Base-by-base conservation (phyloP, 1,139 yeast genomes). In the Pneumocystis oryctolagi region DNA sequence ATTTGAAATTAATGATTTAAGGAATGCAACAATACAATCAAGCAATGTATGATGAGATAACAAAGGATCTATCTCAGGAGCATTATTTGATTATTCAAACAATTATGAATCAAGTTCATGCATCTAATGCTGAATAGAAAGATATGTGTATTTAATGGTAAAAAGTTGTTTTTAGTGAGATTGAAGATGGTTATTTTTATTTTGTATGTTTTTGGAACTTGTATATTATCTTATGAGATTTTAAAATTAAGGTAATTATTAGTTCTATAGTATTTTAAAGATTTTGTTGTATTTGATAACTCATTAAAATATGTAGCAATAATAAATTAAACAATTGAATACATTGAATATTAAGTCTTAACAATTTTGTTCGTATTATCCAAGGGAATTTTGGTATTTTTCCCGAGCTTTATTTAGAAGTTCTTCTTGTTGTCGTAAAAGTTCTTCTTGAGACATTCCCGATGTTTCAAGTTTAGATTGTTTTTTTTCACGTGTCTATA, bases 401-500 rank as follows among this genome's bases (percentile, higher is more conserved):
- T 64, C 65, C 67, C 97, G 79, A 37, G 96, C 88, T 71, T 87
- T 85, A 69, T 92, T 87, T 75, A 92, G 90, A 67, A 92, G 77
- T 71, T 87, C 95, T 71, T 92, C 97, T 73, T 92, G 99, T 73
- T 92, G 96, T 69, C 83, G 82, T 71, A 92, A 80, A 65, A 92
- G 78, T 73, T 92, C 98, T 73, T 90, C 98, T 71, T 90, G 97
- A 0, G 92, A 78, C 66, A 90, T 79, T 0, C 97, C 97, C 6
- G 95, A 85, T 69, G 88, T 89, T 73, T 89, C 96, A 71, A 92
- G 86, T 76, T 92, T 94, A 72, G 92, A 89, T 68, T 87, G 90
- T 73, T 89, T 88, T 75, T 89, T 85, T 71, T 90, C 97, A n/a
- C 66, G 63, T 34, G 63, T 32, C 62, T 47, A 20, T 20, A 12